Percentiles rank a stretch among this genome's conserved stretches.
Conservation (phyloP, 1,139 yeast species). For the Scheffersomyces insectosa region DNA sequence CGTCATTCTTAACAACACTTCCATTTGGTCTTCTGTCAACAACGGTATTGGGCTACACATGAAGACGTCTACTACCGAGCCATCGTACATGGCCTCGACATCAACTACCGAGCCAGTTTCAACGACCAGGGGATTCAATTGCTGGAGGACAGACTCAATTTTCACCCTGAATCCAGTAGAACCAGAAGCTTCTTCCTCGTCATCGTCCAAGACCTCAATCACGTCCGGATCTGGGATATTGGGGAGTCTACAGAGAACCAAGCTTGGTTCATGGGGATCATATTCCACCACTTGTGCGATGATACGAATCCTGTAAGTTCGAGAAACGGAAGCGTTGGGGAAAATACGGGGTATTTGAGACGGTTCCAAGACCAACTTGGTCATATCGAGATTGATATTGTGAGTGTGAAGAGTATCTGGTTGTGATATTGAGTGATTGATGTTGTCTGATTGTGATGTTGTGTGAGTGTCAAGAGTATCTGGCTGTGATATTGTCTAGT, state of each 20-base stretch:
- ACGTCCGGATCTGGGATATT: no score
- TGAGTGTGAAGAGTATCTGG: no score
- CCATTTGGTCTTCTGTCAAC: slow-evolving; percentile 3
- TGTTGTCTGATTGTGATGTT: no score
- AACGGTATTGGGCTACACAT: slow-evolving; percentile 18
- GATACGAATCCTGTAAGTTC: slow-evolving; percentile 25
- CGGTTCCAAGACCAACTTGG: slow-evolving; percentile 31
- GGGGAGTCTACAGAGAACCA: slow-evolving; percentile 9
- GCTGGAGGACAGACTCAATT: neutral
- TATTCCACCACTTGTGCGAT: slow-evolving; percentile 31
- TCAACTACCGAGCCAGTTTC: slow-evolving; percentile 11
- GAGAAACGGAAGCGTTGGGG: slow-evolving; percentile 24
- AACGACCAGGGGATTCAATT: slow-evolving; percentile 2
- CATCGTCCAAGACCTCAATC: no score
- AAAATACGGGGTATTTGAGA: slow-evolving; percentile 16
- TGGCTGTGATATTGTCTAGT: no score
- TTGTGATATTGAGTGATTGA: no score
- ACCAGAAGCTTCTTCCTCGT: no score
- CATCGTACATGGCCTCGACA: slow-evolving; percentile 20
- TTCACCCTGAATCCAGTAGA: no score
- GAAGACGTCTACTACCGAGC: slow-evolving; percentile 17
- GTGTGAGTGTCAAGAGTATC: no score
- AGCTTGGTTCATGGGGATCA: slow-evolving; percentile 8
- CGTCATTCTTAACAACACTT: slow-evolving; percentile 14
- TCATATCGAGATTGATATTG: slow-evolving; percentile 17